Conservation (phyloP, 1,284 basidiomycete species). For the Vanrija sp. region DNA sequence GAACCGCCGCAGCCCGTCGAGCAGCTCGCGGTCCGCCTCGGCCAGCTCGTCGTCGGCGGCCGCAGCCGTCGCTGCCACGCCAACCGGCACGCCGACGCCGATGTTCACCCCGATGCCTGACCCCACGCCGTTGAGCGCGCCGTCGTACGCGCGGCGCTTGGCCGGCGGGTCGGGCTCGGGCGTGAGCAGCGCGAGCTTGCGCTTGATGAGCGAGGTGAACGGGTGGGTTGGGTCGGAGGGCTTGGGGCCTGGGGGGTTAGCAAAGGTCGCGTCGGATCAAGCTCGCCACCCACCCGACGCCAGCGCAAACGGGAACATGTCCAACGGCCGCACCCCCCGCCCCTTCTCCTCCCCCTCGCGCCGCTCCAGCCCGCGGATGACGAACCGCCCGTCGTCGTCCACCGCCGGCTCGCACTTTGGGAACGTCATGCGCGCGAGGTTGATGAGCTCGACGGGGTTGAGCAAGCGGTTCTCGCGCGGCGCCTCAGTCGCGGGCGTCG, state of each 20-base stretch:
- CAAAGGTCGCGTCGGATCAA: no score
- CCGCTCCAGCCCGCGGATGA: constrained; percentile 36
- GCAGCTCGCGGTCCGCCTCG: constrained; percentile 35
- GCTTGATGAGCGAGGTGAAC: constrained; percentile 30
- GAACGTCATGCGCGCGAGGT: constrained; percentile 41
- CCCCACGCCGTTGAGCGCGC: not conserved
- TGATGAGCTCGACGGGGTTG: constrained; percentile 42
- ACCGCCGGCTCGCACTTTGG: constrained; percentile 35
- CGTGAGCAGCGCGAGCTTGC: constrained; percentile 26
- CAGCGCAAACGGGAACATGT: constrained; percentile 44
- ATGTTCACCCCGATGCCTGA: constrained; percentile 15
- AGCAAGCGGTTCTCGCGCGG: constrained; percentile 28
- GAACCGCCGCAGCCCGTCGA: constrained; percentile 39
- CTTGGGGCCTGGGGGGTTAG: constrained; percentile 41
- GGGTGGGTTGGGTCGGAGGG: constrained; percentile 27
- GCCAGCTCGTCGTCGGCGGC: constrained; percentile 11
- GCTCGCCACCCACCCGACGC: not conserved
- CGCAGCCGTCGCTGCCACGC: not conserved
- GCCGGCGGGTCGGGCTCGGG: constrained; percentile 16
- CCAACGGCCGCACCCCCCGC: constrained; percentile 11
- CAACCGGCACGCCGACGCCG: not conserved
- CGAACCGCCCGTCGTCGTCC: constrained; percentile 35
- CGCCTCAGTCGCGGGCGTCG: not conserved
- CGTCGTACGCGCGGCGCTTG: constrained; percentile 6
- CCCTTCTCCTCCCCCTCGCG: constrained; percentile 33